Percentiles rank a stretch among this genome's conserved stretches.
Conservation (phyloP, 202 grass and related monocot genomes). For the Brachypodium distachyon region DNA sequence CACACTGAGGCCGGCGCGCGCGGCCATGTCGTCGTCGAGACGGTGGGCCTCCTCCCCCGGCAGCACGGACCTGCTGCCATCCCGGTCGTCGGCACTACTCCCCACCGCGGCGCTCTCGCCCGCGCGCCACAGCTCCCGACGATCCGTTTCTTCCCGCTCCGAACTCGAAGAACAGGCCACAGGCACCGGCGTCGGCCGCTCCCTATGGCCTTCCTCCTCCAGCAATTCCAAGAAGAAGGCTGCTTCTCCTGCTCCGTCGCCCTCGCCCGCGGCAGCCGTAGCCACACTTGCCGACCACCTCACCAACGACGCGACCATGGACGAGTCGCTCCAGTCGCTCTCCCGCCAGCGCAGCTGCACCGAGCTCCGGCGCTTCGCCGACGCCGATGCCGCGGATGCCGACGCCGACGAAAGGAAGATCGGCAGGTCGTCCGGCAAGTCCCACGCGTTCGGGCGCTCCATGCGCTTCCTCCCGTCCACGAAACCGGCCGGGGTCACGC, state of each 20-base stretch:
- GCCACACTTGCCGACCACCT: constrained; percentile 53
- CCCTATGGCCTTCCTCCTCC: constrained; percentile 32
- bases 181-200: background rate
- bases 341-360: constrained; percentile 48
- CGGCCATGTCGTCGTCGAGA: constrained; percentile 35
- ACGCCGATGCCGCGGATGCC: too few relatives aligned
- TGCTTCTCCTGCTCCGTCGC: background rate
- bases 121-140: background rate
- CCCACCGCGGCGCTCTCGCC: constrained; percentile 20
- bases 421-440: background rate
- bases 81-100: background rate
- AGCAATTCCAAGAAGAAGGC: background rate
- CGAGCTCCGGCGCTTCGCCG: constrained; percentile 26
- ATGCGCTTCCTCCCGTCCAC: constrained; percentile 37
- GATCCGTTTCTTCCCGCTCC: constrained; percentile 5
- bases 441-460: constrained; percentile 36
- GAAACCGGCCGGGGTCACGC: constrained; percentile 19
- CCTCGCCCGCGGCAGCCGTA: background rate
- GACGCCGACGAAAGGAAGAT: constrained; percentile 29
- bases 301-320: background rate
- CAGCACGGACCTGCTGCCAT: constrained; percentile 2
- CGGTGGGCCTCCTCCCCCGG: constrained; percentile 29
- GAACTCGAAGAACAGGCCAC: background rate
- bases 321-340: background rate
- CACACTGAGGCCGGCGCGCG: too few relatives aligned